Percentiles rank a stretch among this genome's conserved stretches.
These are phyloP conservation scores for Salix purpurea DNA, from an alignment of 345 rosid species.

Conservation along the genomic window DNA sequence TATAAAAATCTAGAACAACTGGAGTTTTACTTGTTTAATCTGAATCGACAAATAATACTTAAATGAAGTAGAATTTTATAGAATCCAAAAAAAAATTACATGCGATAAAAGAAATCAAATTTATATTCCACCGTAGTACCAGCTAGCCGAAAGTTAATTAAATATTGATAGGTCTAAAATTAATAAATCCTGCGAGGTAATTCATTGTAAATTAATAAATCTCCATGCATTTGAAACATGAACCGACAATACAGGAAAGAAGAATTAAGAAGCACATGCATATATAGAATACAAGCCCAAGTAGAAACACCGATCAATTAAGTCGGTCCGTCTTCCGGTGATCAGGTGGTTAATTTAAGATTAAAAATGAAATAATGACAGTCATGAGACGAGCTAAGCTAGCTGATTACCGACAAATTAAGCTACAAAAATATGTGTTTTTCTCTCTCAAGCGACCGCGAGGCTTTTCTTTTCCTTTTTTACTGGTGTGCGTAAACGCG, in stretches of 20 bases:
- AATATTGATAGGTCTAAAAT: neutral
- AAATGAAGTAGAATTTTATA: too few relatives aligned
- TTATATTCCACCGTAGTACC: neutral
- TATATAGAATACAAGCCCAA: neutral
- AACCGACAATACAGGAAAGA: neutral
- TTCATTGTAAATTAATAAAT: neutral
- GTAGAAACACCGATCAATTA: neutral
- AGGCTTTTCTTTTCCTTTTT: neutral
- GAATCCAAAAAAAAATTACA: too few relatives aligned
- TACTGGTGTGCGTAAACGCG: neutral
- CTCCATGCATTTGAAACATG: neutral
- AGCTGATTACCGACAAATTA: neutral
- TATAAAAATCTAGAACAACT: accelerated
- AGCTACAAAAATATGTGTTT: neutral
- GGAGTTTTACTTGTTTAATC: too few relatives aligned
- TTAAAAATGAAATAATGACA: neutral
- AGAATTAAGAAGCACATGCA: neutral
- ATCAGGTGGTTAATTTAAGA: neutral
- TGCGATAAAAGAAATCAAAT: neutral
- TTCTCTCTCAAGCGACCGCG: neutral
- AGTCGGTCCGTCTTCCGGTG: neutral
- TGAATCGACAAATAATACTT: too few relatives aligned
- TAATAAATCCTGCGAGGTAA: neutral
- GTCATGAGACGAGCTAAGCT: constrained; percentile 7
- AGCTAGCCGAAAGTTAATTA: neutral